Base-by-base conservation (phyloP, 1,139 yeast species). In the Diutina rugosa region DNA sequence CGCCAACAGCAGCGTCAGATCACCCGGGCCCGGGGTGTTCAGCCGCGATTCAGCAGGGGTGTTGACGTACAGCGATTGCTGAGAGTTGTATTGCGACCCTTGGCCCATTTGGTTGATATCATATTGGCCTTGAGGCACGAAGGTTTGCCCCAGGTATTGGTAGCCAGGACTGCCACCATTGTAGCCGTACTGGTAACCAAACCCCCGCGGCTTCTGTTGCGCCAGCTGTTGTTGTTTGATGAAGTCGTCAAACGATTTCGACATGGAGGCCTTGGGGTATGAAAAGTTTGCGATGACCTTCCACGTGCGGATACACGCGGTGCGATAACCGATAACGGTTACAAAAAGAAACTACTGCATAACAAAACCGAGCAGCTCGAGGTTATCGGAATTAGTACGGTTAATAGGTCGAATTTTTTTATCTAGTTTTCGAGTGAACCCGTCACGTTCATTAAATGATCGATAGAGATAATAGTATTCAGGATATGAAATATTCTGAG, bases 1-100 rank as follows among this genome's bases (percentile, higher is more conserved):
- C 59, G 81, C 81, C 59, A 90, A 73, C 9, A 44, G 72, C 69
- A n/a, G 76, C 72, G n/a, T 65, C 62, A 0, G 79, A 73, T 10
- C 53, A 7, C 64, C 73, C 26, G 64, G 56, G 18, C 58, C 61
- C 2, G 76, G 76, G 16, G 74, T 68, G 47, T 61, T 63, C 55
- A 61, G 57, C 54, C 56, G 59, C 6, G 63, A 59, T 48, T 55
- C 51, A 49, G 21, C 41, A 41, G 30, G 29, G 21, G 46, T 32
- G 55, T 38, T 26, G 16, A 38, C 54, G 10, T 41, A 51, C 32
- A 29, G 28, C 30, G 46, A 49, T 14, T 46, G 32, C 7, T 21
- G 18, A 18, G 46, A 35, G 30, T 7, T 7, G 12, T 6, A 18
- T 35, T 56, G 59, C 46, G 54, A 56, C 32, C 56, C 57, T 53